Evolutionary conservation across 805 yeast species (phyloP).

Genomic region (Nakazawaea holstii): DNA sequence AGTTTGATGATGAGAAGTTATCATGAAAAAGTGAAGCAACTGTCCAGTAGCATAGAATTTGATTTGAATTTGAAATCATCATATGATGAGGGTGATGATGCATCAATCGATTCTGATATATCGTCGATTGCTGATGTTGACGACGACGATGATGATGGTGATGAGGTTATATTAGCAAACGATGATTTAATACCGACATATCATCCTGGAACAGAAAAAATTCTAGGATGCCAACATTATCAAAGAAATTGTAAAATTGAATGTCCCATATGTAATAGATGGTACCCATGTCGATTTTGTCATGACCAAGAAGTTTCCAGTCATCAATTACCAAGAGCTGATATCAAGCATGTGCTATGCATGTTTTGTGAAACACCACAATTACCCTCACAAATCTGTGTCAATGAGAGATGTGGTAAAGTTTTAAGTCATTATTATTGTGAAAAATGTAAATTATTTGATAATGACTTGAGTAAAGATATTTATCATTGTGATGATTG

Average conservation of each 20-base stretch:
- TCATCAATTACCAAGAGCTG: slow-evolving; percentile 56
- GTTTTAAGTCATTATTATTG: slow-evolving; percentile 77
- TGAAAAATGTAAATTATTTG: slow-evolving; percentile 72
- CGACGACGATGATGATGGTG: slow-evolving; percentile 18
- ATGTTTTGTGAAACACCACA: slow-evolving; percentile 78
- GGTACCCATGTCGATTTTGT: slow-evolving; percentile 82
- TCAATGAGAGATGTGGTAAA: slow-evolving; percentile 45
- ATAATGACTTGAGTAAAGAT: slow-evolving; percentile 69
- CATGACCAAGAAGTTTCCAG: slow-evolving; percentile 57
- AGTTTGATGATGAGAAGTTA: slow-evolving; percentile 66
- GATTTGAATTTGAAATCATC: neutral
- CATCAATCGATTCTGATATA: slow-evolving; percentile 10
- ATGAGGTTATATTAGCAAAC: slow-evolving; percentile 41
- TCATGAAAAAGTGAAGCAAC: slow-evolving; percentile 37
- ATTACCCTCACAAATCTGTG: slow-evolving; percentile 63
- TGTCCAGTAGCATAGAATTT: neutral
- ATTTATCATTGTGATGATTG: slow-evolving; percentile 92
- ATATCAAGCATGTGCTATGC: slow-evolving; percentile 68
- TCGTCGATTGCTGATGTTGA: slow-evolving; percentile 13
- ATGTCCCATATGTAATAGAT: slow-evolving; percentile 66
- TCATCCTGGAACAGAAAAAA: slow-evolving; percentile 34
- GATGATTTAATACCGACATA: slow-evolving; percentile 45
- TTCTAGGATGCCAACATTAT: slow-evolving; percentile 79
- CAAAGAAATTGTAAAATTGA: slow-evolving; percentile 79
- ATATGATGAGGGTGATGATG: neutral